These are phyloP conservation scores for Coleophoma eucalyptorum DNA, from an alignment of 2,329 filamentous ascomycete genomes.

Conservation along the genomic window DNA sequence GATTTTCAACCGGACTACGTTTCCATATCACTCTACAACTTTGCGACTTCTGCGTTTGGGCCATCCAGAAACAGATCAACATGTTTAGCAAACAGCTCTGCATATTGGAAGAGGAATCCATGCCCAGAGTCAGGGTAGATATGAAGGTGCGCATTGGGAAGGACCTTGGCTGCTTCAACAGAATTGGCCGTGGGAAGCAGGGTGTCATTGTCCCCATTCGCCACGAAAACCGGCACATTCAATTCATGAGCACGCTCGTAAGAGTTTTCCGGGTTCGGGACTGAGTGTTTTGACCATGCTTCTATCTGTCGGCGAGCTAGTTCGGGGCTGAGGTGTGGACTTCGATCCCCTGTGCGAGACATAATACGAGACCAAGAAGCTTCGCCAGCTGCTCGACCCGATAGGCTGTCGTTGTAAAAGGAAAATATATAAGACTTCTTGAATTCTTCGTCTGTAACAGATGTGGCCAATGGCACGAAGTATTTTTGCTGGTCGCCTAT, in stretches of 20 bases:
- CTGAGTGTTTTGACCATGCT: conserved; percentile 7
- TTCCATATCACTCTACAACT: neutral
- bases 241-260: conserved; percentile 23
- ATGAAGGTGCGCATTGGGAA: conserved; percentile 9
- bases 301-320: conserved; percentile 9
- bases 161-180: conserved; percentile 6
- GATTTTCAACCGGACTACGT: neutral
- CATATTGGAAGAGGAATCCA: conserved; percentile 16
- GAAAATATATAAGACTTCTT: conserved; percentile 27
- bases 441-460: conserved; percentile 29
- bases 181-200: conserved; percentile 16
- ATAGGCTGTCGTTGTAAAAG: conserved; percentile 30
- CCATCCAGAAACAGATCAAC: conserved; percentile 13
- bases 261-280: conserved; percentile 7
- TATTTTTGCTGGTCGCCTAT: conserved; percentile 23
- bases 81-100: conserved; percentile 12
- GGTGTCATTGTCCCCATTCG: conserved; percentile 18
- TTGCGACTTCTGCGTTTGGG: neutral
- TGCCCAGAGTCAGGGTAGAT: conserved; percentile 16
- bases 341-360: conserved; percentile 6
- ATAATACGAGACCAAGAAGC: conserved; percentile 29
- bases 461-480: conserved; percentile 29
- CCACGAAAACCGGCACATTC: conserved; percentile 25
- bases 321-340: conserved; percentile 6
- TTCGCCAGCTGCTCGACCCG: conserved; percentile 28